Evolutionary conservation across 164 flowering plant species (phyloP), one percentile per base, ranked within the genome.

Genomic region (Vitis rotundifolia): DNA sequence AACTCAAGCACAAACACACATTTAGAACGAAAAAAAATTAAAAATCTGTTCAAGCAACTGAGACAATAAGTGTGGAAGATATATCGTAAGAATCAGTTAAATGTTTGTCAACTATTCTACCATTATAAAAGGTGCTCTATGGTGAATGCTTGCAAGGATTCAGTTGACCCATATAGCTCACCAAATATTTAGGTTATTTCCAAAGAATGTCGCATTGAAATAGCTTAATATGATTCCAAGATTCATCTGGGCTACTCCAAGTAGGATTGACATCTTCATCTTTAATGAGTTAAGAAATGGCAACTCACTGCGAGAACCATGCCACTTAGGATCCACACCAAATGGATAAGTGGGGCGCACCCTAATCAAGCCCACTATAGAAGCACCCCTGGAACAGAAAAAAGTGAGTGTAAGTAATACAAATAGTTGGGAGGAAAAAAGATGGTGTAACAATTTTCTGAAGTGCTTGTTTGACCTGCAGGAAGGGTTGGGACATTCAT

Each of bases 221-320:
- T 75, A 94, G 78, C 98, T 88, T 82, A 94, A 37, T 19, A 89
- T 72, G 48, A 92, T 91, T 64, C 98, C 98, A 49, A 94, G 92
- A 77, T 94, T 92, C 98, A 92, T 94, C 66, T 92, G 97, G 29
- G 96, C 87, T 28, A 94, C 97, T 57, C 98, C 97, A 54, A 92
- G 58, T 50, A 92, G 85, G 54, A 94, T 94, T 11, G 98, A 94
- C 98, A 94, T 90, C 82, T 94, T 94, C 98, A 94, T 94, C 87
- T 94, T 94, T 80, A 94, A 77, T 10, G 98, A 94, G 76, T 94
- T 94, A 29, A 94, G 91, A 69, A 86, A 94, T 44, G 98, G 97
- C 76, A 94, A 68, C 72, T 94, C 97, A 79, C 88, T 89, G 51
- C 97, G 91, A 52, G 82, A 66, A 52, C 98, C 96, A 78, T 91